phyloP scores from a whole-genome alignment of 768 basidiomycete genomes.

The Lactarius tabidus region DNA sequence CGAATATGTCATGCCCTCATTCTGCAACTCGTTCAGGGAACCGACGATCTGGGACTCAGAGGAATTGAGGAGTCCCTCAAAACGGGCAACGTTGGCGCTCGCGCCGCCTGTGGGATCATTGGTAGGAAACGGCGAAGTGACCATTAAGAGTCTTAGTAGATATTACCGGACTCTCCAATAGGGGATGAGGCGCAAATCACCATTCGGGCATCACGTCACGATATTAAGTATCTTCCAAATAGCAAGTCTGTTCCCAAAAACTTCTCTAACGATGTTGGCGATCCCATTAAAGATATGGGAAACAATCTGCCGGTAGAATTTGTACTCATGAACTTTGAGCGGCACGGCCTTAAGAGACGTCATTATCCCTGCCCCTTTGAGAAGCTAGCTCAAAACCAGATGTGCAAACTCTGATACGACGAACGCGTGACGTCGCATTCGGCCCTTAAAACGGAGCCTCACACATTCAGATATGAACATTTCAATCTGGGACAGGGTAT shows the following conservation, averaged over 20 bases:
- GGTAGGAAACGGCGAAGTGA: slow-evolving; percentile 38
- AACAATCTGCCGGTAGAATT: neutral
- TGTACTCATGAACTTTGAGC: neutral
- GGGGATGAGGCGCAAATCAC: neutral
- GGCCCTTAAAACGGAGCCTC: too few species aligned
- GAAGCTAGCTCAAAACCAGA: neutral
- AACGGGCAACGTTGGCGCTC: slow-evolving; percentile 74
- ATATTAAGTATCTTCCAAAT: neutral
- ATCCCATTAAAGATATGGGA: neutral
- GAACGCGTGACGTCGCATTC: neutral
- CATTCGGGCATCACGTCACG: neutral
- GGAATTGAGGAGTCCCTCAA: slow-evolving; percentile 63
- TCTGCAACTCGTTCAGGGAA: slow-evolving; percentile 43
- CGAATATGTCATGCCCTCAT: too few species aligned
- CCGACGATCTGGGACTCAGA: slow-evolving; percentile 76
- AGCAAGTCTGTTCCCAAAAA: neutral
- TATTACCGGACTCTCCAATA: slow-evolving; percentile 2
- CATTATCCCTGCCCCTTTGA: neutral
- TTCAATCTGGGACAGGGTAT: neutral
- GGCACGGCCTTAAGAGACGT: neutral
- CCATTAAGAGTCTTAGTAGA: neutral
- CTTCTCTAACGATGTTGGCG: neutral
- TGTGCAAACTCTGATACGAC: neutral
- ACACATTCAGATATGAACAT: neutral
- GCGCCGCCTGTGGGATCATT: slow-evolving; percentile 81